Conservation (phyloP, 192 early-diverging fungal genomes). For the Backusella mclennaniae region DNA sequence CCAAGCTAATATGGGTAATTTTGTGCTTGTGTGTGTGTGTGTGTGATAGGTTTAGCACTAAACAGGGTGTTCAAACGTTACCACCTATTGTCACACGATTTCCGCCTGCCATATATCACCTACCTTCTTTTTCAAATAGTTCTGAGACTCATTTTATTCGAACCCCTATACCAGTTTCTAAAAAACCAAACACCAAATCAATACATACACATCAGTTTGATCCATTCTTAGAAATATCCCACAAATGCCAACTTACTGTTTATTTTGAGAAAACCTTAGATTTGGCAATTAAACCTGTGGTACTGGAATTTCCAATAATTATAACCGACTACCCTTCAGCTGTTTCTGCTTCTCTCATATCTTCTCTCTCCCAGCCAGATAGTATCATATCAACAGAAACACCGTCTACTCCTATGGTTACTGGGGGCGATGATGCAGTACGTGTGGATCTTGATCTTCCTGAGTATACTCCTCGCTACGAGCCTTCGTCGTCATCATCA, state of each 20-base stretch:
- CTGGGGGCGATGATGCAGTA: slow-evolving; percentile 32
- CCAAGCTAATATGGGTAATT: neutral
- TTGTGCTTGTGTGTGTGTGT: neutral
- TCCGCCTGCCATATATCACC: slow-evolving; percentile 24
- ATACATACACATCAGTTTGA: slow-evolving; percentile 26
- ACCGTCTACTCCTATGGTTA: neutral
- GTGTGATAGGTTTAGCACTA: slow-evolving; percentile 23
- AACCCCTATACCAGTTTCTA: slow-evolving; percentile 23
- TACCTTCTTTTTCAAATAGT: slow-evolving; percentile 18
- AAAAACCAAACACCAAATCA: neutral
- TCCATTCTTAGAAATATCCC: slow-evolving; percentile 34
- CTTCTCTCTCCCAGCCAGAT: neutral
- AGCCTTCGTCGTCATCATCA: slow-evolving; percentile 7
- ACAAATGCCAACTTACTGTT: slow-evolving; percentile 20
- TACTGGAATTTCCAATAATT: slow-evolving; percentile 32
- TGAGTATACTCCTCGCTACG: slow-evolving; percentile 34
- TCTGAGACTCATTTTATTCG: slow-evolving; percentile 38
- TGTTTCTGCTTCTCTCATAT: neutral
- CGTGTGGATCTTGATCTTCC: slow-evolving; percentile 37
- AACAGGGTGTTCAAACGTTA: slow-evolving; percentile 23
- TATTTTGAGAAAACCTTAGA: slow-evolving; percentile 20
- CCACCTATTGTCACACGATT: slow-evolving; percentile 24
- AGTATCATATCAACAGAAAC: neutral
- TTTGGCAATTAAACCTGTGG: slow-evolving; percentile 7
- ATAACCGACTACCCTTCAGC: slow-evolving; percentile 30